Evolutionary conservation across 2,329 filamentous ascomycete genomes (phyloP), one percentile per base, ranked within the genome.

Genomic region (Coleophoma crateriformis): DNA sequence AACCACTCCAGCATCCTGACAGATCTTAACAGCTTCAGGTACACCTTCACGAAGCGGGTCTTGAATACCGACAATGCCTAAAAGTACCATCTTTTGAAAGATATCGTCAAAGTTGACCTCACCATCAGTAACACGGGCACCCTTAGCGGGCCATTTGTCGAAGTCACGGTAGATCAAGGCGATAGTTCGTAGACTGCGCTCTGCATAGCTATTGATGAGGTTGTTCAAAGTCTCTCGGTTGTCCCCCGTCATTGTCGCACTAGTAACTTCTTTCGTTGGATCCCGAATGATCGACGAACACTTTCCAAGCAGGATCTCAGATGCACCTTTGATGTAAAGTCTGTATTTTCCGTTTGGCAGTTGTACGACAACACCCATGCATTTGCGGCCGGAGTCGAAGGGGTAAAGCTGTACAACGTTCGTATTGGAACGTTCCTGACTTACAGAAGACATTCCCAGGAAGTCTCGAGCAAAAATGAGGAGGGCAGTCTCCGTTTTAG

Each of bases 401-500:
- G 57, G 52, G 48, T 78, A 69, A 33, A 82, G 68, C 56, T 82
- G 75, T 12, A 71, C 71, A 33, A 87, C 68, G 33, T 78, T 74
- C 35, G 76, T 75, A 56, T 85, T 87, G 13, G 79, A 74, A 15
- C 85, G 76, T 58, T 84, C 83, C 53, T 83, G 74, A 43, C 70
- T 70, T 14, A 88, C 68, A 0, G 76, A 73, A 6, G 77, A 78
- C 72, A 90, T 82, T 39, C 76, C 84, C 13, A 90, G 71, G 59
- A 81, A 73, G 45, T 86, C 80, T 45, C 78, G 76, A 17, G 84
- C 82, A 61, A 89, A 88, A 20, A 75, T 72, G n/a, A 90, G 74
- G 12, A 90, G 72, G 19, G 87, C 86, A 4, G 85, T 88, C 63
- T 90, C 87, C 0, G 87, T 90, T 68, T 89, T 90, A 5, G 86